phyloP scores from a whole-genome alignment of 768 basidiomycete species.

The Tricholoma furcatifolium region DNA sequence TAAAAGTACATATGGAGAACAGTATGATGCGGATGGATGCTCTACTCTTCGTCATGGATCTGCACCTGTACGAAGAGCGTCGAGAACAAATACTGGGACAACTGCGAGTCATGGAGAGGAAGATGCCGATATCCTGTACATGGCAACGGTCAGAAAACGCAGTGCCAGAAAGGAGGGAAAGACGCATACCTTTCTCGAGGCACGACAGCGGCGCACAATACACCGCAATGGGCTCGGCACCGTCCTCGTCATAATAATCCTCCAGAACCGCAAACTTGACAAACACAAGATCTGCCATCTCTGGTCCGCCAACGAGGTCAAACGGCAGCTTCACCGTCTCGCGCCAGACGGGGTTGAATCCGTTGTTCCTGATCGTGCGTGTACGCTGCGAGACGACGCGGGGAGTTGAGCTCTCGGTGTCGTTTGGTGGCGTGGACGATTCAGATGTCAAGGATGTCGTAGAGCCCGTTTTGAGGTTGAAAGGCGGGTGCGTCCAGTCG shows the following conservation, averaged over 20 bases:
- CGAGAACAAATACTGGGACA: slow-evolving; percentile 88
- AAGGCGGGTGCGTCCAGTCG: slow-evolving; percentile 52
- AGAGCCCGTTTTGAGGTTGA: slow-evolving; percentile 10
- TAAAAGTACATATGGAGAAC: too few species aligned
- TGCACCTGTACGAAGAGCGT: slow-evolving; percentile 82
- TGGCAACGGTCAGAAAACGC: not conserved
- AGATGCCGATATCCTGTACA: slow-evolving; percentile 83
- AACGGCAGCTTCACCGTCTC: slow-evolving; percentile 71
- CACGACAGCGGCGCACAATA: slow-evolving; percentile 74
- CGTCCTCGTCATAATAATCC: slow-evolving; percentile 52
- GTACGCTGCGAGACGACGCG: slow-evolving; percentile 58
- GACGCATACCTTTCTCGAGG: slow-evolving; percentile 65
- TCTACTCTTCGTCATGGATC: slow-evolving; percentile 31
- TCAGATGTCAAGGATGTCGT: slow-evolving; percentile 19
- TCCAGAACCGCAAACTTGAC: slow-evolving; percentile 75
- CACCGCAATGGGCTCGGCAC: slow-evolving; percentile 65
- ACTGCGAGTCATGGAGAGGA: slow-evolving; percentile 84
- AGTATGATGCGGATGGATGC: not conserved
- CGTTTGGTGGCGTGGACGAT: slow-evolving; percentile 23
- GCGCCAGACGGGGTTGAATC: slow-evolving; percentile 92
- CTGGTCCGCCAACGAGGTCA: slow-evolving; percentile 68
- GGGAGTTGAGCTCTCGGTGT: slow-evolving; percentile 29
- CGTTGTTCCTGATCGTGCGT: slow-evolving; percentile 73
- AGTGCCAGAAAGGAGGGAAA: not conserved
- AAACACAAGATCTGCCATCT: slow-evolving; percentile 82